A percentile compares a stretch with the other conserved stretches of the same genome.
Evolutionary conservation across 2,329 filamentous ascomycete species (phyloP).

Genomic region (Colletotrichum shisoi): DNA sequence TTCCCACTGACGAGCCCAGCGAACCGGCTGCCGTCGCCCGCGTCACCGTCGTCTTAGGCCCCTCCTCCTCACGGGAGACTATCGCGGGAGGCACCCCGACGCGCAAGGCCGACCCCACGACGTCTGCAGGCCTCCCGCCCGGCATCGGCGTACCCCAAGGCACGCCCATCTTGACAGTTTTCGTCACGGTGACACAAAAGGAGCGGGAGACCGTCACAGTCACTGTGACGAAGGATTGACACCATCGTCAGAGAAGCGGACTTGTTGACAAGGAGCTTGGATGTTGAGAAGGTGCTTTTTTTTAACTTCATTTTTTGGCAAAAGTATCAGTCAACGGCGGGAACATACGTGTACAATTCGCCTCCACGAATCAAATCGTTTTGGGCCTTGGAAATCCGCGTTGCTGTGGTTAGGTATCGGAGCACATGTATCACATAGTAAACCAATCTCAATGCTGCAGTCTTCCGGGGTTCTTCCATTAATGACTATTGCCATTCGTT

Average conservation of each 20-base stretch:
- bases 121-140: not conserved
- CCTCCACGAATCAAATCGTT: not conserved
- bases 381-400: constrained; percentile 17
- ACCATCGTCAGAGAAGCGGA: not conserved
- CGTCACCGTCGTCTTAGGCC: not conserved
- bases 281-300: not conserved
- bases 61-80: not conserved
- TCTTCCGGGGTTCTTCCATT: too few relatives aligned
- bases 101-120: not conserved
- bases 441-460: too few relatives aligned
- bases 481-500: too few relatives aligned
- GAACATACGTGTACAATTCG: not conserved
- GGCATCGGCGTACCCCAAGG: not conserved
- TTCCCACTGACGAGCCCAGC: constrained; percentile 24
- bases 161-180: constrained; percentile 45
- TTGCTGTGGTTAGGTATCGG: not conserved
- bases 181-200: constrained; percentile 49
- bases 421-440: too few relatives aligned
- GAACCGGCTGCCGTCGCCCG: not conserved
- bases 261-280: too few relatives aligned
- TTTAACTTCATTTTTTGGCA: too few relatives aligned
- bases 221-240: constrained; percentile 38
- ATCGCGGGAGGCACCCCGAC: not conserved
- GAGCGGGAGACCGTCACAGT: constrained; percentile 39
- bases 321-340: not conserved